Evolutionary conservation across 2,329 filamentous ascomycete genomes (phyloP), one percentile per base, ranked within the genome.

Genomic region (Davidsoniella virescens): DNA sequence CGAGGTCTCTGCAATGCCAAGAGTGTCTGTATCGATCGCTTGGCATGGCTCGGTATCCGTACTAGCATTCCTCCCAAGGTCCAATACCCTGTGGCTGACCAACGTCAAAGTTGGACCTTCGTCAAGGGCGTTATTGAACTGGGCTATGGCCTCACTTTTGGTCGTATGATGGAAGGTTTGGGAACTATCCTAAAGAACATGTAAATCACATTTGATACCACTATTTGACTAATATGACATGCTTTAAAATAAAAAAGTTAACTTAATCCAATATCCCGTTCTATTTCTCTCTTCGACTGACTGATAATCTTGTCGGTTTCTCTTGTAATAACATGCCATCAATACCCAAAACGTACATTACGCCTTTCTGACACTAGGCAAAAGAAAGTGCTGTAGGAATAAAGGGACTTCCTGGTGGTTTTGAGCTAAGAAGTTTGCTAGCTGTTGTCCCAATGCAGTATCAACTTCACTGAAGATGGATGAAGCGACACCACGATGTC

Each of bases 381-480:
- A 82, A 51, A 77, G 66, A 61, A 76, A 78, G 1, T 69, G 56
- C 56, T 82, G 61, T 0, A 96, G 73, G 61, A 96, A 96, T 0
- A 93, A 84, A 0, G 92, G 92, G 23, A 98, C 66, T 0, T 70
- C 65, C 64, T 94, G 87, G 4, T 78, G 71, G 4, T 78, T 84
- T 65, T 96, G 90, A 0, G 94, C 60, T 0, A 98, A 70, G 5
- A 86, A 79, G 62, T 88, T 87, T 37, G 86, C 84, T 0, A 98
- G 70, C 1, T 83, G 78, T 8, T 75, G 71, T 0, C 75, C 87
- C 40, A 96, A 67, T 2, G 80, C 73, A 51, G 83, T 76, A 58
- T 96, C 84, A 1, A 73, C 69, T 1, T 88, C 80, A 23, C 81
- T 86, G 70, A 82, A 96, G 67, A 98, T 90, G 0, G 90, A 94